Base-by-base conservation (phyloP, 1,284 basidiomycete genomes). In the Naganishia sp. region DNA sequence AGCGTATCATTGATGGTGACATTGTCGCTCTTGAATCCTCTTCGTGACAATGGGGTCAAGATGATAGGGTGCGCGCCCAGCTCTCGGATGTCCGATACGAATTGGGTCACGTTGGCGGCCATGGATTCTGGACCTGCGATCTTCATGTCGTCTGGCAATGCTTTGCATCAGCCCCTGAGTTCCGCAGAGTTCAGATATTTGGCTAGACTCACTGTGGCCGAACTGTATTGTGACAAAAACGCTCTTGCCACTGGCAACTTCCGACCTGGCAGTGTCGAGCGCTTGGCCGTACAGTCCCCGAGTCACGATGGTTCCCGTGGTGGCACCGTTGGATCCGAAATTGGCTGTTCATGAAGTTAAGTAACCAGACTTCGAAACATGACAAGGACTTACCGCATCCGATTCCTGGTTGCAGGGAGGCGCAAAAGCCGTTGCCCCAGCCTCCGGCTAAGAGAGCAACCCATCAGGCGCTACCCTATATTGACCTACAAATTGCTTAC, bases 221-320 rank as follows among this genome's bases (percentile, higher is more conserved):
- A 83, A 83, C 63, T 83, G 82, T 18, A 83, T 75, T 0, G 81
- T 83, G 15, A 80, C 81, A 25, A 80, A 72, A 1, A 81, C 82
- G 25, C 77, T 71, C 31, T 79, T 74, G 21, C 79, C 79, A 62
- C 79, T 78, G 10, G 75, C 75, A 6, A 82, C 75, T 71, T 82
- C 77, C 15, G 67, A 69, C 68, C 75, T 69, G 55, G 82, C 78
- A 17, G 70, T 56, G 17, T 62, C 69, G 41, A 75, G 68, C 41
- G 70, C 65, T 5, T 60, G 39, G 55, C 77, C 74, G 72, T 74
- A 81, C 52, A 73, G 39, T 5, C 82, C 81, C 50, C 77, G 69
- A 6, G 79, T 76, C 9, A 82, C 77, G 69, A 82, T 83, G 23
- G 76, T 75, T 1, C 81, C 81, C 0, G 82, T 83, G 1, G 82